A percentile compares a stretch with the other conserved stretches of the same genome.
phyloP scores from a whole-genome alignment of 2,329 filamentous ascomycete species.

The Bisporella sp. region DNA sequence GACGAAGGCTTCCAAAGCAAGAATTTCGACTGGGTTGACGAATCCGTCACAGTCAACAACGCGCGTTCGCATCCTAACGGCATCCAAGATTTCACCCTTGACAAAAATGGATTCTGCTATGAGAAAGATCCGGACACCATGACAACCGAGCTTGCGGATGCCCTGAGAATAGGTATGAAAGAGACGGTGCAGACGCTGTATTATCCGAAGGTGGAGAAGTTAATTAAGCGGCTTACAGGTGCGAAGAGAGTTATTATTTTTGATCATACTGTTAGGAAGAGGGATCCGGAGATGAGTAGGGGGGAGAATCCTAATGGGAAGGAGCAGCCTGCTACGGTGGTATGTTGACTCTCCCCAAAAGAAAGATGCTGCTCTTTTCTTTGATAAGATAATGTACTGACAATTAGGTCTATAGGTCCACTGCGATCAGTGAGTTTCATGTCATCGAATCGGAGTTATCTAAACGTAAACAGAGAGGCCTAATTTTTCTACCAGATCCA shows the following conservation, averaged over 20 bases:
- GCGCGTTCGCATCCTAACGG: background rate
- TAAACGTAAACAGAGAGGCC: no score
- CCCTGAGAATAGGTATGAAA: background rate
- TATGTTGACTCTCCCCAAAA: no score
- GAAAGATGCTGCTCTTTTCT: no score
- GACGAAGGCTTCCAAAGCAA: constrained; percentile 2
- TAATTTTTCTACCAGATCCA: no score
- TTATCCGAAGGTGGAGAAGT: constrained; percentile 1
- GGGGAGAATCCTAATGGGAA: no score
- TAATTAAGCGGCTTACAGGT: constrained; percentile 1
- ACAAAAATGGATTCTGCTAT: constrained; percentile 5
- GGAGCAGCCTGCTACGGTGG: no score
- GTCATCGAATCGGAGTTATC: no score
- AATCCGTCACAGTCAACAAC: background rate
- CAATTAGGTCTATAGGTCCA: no score
- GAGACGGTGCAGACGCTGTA: constrained; percentile 1
- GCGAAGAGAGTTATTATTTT: constrained; percentile 1
- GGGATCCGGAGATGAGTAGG: no score
- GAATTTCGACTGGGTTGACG: constrained; percentile 5
- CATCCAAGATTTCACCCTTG: constrained; percentile 2
- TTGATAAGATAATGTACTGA: no score
- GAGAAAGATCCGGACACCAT: background rate
- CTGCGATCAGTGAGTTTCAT: no score
- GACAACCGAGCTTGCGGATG: background rate
- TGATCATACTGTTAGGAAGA: no score